Base-by-base conservation (phyloP, 83 land plant species). In the Thuja plicata region DNA sequence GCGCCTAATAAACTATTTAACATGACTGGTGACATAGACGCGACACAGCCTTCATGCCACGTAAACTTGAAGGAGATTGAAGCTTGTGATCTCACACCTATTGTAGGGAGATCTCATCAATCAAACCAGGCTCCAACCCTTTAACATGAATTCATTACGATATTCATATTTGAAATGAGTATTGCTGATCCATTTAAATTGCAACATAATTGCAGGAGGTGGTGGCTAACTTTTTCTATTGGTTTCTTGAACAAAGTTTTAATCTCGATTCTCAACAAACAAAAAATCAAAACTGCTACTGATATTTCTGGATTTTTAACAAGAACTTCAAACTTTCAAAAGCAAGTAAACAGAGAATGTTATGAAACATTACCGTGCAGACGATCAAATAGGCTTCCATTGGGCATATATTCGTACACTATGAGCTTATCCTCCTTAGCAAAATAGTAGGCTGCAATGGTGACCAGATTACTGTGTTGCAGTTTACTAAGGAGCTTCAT, bases 381-480 rank as follows among this genome's bases (percentile, higher is more conserved):
- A 5, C 91, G 88, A 37, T 85, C 76, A 66, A 90, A 91, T 41
- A 95, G 62, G 89, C 89, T 95, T 4, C 92, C 90, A 8, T 80
- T 37, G 15, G 92, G 89, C 19, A 91, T 79, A 79, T 92, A 94
- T 15, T 95, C 93, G 73, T 91, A 92, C 30, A 95, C 88, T 16
- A 95, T 48, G 30, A 94, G 88, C 90, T 92, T 94, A 90, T 95
- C 94, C 0, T 92, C 94, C 57, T 89, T 90, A 83, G 93, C 89
- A 54, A 85, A 90, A 82, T 91, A 92, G 86, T 78, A 95, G 4
- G 94, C 88, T 50, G 89, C 77, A 27, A 92, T 54, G 60, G 89
- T 66, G 7, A 89, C 92, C 16, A 95, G 87, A 79, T 95, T 92
- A 10, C 87, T 87, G 80, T 95, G 94, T 86, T 77, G 88, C 57